Evolutionary conservation across 371 early-diverging fungal genomes (phyloP).

Genomic region (Encephalitozoon hellem): DNA sequence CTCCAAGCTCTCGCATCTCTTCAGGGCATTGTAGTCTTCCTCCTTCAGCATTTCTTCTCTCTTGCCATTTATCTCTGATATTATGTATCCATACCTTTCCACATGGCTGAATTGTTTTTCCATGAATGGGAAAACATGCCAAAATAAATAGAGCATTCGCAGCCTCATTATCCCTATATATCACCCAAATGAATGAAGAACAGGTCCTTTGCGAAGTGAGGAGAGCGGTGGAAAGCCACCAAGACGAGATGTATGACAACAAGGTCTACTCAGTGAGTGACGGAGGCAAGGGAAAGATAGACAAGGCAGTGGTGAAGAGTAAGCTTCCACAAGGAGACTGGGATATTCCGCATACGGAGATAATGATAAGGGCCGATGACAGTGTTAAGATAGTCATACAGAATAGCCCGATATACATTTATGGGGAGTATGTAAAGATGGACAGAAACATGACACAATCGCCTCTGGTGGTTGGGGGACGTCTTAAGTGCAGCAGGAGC

Average conservation of each 20-base stretch:
- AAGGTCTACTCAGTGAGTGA: neutral
- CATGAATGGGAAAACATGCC: neutral
- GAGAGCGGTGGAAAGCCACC: neutral
- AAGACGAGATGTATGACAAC: neutral
- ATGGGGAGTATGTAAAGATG: slow-evolving; percentile 71
- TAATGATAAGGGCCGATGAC: neutral
- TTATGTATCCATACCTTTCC: slow-evolving; percentile 25
- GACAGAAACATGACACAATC: slow-evolving; percentile 74
- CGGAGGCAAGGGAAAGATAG: neutral
- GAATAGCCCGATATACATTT: slow-evolving; percentile 36
- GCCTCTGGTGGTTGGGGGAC: slow-evolving; percentile 69
- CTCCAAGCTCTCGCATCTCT: slow-evolving; percentile 46
- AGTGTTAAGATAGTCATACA: neutral
- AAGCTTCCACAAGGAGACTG: neutral
- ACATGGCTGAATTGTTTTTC: slow-evolving; percentile 10
- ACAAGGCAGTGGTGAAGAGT: neutral
- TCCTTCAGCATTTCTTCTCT: slow-evolving; percentile 39
- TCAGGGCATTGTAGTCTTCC: slow-evolving; percentile 48
- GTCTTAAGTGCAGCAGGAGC: slow-evolving; percentile 66
- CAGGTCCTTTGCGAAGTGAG: neutral
- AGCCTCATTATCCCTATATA: neutral
- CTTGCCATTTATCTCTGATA: slow-evolving; percentile 49
- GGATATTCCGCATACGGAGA: neutral
- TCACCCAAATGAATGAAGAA: neutral
- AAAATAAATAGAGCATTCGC: neutral